Evolutionary conservation across 2,329 filamentous ascomycete species (phyloP).

Genomic region (Metarhizium robertsii): DNA sequence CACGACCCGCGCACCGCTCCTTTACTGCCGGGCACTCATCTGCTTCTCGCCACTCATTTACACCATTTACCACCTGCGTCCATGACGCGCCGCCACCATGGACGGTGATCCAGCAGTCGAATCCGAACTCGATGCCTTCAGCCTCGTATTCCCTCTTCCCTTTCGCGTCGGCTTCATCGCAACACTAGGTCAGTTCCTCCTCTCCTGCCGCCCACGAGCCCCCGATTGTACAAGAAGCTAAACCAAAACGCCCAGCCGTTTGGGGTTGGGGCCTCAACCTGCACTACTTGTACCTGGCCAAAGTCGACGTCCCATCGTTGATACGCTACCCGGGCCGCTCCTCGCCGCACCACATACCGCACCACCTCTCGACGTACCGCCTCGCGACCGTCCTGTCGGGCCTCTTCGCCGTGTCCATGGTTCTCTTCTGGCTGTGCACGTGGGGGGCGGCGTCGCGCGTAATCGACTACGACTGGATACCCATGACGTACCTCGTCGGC

Average conservation of each 20-base stretch:
- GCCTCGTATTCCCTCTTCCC: slow-evolving; percentile 76
- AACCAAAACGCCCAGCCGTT: slow-evolving; percentile 53
- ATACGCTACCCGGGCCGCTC: slow-evolving; percentile 76
- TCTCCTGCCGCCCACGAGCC: not conserved
- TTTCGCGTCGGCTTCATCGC: slow-evolving; percentile 82
- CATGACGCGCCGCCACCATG: slow-evolving; percentile 35
- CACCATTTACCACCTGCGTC: not conserved
- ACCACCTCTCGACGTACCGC: slow-evolving; percentile 78
- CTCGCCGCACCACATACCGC: slow-evolving; percentile 59
- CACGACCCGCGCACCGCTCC: not conserved
- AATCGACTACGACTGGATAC: slow-evolving; percentile 72
- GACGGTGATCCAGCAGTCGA: slow-evolving; percentile 67
- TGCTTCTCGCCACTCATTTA: not conserved
- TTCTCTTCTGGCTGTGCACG: slow-evolving; percentile 78
- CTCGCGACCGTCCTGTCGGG: slow-evolving; percentile 69
- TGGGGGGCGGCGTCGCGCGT: slow-evolving; percentile 60
- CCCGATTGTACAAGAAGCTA: not conserved
- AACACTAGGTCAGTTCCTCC: slow-evolving; percentile 58
- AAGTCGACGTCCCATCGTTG: slow-evolving; percentile 79
- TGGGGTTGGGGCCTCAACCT: slow-evolving; percentile 95
- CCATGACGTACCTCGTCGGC: slow-evolving; percentile 71
- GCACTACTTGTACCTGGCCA: slow-evolving; percentile 68
- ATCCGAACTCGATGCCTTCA: slow-evolving; percentile 71
- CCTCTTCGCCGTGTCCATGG: slow-evolving; percentile 61
- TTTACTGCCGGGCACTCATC: not conserved